Conservation (phyloP, 163 green algal species). For the Picocystis sp. region DNA sequence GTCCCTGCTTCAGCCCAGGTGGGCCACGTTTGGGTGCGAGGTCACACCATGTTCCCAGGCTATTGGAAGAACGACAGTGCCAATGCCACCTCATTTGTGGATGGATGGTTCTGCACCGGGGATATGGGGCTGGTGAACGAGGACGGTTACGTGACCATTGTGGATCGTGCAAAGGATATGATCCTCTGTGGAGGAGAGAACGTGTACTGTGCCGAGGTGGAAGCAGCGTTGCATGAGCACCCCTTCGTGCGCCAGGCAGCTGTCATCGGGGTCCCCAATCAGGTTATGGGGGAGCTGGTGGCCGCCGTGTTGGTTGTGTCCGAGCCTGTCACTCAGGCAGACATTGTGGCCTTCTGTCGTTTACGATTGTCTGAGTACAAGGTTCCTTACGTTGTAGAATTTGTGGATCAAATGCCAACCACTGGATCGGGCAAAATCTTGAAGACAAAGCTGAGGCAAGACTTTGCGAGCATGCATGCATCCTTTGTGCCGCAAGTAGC, state of each 20-base stretch:
- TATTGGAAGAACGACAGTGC: slow-evolving; percentile 21
- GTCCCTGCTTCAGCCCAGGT: slow-evolving; percentile 23
- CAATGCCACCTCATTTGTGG: slow-evolving; percentile 24
- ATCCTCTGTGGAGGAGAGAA: slow-evolving; percentile 75
- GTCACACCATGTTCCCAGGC: slow-evolving; percentile 55
- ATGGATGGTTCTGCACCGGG: slow-evolving; percentile 65
- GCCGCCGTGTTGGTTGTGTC: slow-evolving; percentile 13
- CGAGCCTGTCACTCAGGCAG: slow-evolving; percentile 26
- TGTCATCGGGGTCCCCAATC: slow-evolving; percentile 51
- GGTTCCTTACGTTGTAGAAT: slow-evolving; percentile 39
- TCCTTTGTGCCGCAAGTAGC: too few relatives aligned
- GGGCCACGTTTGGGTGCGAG: slow-evolving; percentile 52
- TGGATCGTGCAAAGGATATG: slow-evolving; percentile 84
- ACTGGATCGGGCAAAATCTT: slow-evolving; percentile 73
- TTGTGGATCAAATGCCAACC: slow-evolving; percentile 53
- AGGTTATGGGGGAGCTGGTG: slow-evolving; percentile 61
- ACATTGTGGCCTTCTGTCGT: slow-evolving; percentile 48
- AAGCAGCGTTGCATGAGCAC: slow-evolving; percentile 51
- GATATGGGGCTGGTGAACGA: slow-evolving; percentile 38
- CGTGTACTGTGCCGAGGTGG: slow-evolving; percentile 75
- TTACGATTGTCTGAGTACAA: slow-evolving; percentile 59
- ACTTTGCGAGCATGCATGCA: not conserved
- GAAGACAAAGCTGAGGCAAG: slow-evolving; percentile 45
- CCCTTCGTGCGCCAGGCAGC: slow-evolving; percentile 41
- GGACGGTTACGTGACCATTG: slow-evolving; percentile 48